Conservation (phyloP, 352 stramenopile species). For the Paralagenidium karlingii region DNA sequence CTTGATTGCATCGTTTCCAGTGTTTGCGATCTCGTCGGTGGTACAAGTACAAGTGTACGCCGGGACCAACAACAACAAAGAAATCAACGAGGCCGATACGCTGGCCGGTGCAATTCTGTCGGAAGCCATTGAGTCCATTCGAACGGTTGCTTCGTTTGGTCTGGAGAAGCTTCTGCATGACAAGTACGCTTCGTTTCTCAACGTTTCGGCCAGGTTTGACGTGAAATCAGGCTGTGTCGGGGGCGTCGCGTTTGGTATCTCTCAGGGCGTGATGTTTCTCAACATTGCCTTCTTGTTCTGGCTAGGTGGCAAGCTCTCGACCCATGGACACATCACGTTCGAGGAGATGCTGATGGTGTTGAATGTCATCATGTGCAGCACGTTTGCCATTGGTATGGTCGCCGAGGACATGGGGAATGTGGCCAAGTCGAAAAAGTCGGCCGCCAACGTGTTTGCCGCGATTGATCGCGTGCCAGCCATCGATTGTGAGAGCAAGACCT, state of each 20-base stretch:
- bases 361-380: conserved; percentile 34
- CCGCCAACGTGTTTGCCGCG: conserved; percentile 61
- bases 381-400: conserved; percentile 41
- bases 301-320: conserved; percentile 29
- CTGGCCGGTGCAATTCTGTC: conserved; percentile 20
- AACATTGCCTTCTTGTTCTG: conserved; percentile 42
- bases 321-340: conserved; percentile 22
- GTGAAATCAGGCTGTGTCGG: conserved; percentile 15
- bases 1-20: conserved; percentile 32
- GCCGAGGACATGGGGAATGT: conserved; percentile 30
- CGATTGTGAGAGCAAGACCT: conserved; percentile 11
- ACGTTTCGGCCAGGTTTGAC: conserved; percentile 15
- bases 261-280: conserved; percentile 32
- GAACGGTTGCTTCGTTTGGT: conserved; percentile 34
- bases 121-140: conserved; percentile 35
- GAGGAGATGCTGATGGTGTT: conserved; percentile 35
- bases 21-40: conserved; percentile 19
- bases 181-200: conserved; percentile 14
- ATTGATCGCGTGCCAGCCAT: conserved; percentile 52
- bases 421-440: conserved; percentile 40
- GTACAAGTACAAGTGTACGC: conserved; percentile 23
- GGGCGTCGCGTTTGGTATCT: conserved; percentile 28
- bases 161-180: conserved; percentile 18
- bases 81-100: conserved; percentile 24
- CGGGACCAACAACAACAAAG: conserved; percentile 20